Base-by-base conservation (phyloP, 257 asterid genomes). In the Solanum phureja region DNA sequence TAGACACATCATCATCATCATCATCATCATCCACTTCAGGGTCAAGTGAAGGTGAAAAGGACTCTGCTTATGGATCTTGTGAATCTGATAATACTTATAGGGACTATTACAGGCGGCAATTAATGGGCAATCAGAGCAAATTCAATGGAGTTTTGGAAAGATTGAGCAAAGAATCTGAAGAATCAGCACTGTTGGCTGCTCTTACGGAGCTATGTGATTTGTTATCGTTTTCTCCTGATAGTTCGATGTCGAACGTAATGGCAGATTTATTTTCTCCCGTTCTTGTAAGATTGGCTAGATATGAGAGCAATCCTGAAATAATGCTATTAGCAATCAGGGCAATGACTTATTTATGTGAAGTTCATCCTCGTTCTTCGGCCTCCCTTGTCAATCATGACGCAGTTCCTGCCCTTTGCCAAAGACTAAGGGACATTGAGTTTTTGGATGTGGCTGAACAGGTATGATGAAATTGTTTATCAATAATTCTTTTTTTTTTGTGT, bases 401-500 rank as follows among this genome's bases (percentile, higher is more conserved):
- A 3, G 93, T 95, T 89, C 96, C 99, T 89, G 94, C 93, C 44
- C 93, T 97, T 86, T 97, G 99, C 93, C 98, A 97, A 89, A 94
- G 94, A 87, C 85, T 97, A 42, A 83, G 90, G 93, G 95, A 94
- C 60, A 93, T 97, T 87, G 96, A 96, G 89, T 95, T 94, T 92
- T 90, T 96, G 91, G 99, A 97, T 85, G 97, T 97, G 88, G 99
- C 99, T 75, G 99, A 97, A 92, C 98, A 97, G 91, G 99, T 96
- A 94, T 88, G 96, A 60, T 88, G 76, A 83, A 89, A 85, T 33
- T 27, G 19, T 72, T 86, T 86, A 35, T 44, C 88, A 71, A 40
- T 72, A 38, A 9, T 66, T 71, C 84, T 8, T 58, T 66, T 14
- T 38, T 29, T 37, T 87, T 31, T 52, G 11, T 19, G 38, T 44